These are phyloP conservation scores for Inga laurina DNA, from an alignment of 306 rosid species.

Conservation along the genomic window DNA sequence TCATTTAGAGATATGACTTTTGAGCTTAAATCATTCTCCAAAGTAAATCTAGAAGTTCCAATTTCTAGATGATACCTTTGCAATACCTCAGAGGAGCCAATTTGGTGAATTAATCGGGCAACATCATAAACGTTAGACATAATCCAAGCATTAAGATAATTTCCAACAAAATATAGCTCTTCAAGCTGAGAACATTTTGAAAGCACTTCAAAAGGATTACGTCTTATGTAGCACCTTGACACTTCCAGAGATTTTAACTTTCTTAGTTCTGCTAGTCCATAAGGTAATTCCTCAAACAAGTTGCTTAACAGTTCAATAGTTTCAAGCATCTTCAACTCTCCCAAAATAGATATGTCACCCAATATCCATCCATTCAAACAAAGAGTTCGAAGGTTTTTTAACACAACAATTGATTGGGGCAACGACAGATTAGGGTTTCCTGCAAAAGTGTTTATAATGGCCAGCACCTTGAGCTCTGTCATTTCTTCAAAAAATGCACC, in stretches of 20 bases:
- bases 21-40: neutral
- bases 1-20: neutral
- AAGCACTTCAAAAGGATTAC: neutral
- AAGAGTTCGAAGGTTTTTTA: neutral
- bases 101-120: neutral
- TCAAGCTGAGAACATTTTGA: neutral
- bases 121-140: neutral
- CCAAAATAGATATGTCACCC: neutral
- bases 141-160: neutral
- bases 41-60: neutral
- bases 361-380: neutral
- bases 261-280: neutral
- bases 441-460: neutral
- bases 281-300: neutral
- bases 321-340: neutral
- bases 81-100: neutral
- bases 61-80: conserved; percentile 2
- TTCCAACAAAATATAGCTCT: neutral
- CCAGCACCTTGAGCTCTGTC: neutral
- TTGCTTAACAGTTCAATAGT: neutral
- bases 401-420: neutral
- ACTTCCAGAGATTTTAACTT: neutral
- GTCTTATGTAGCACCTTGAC: neutral
- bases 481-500: neutral
- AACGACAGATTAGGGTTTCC: neutral